Base-by-base conservation (phyloP, 331 rosid genomes). In the Stylosanthes scabra region DNA sequence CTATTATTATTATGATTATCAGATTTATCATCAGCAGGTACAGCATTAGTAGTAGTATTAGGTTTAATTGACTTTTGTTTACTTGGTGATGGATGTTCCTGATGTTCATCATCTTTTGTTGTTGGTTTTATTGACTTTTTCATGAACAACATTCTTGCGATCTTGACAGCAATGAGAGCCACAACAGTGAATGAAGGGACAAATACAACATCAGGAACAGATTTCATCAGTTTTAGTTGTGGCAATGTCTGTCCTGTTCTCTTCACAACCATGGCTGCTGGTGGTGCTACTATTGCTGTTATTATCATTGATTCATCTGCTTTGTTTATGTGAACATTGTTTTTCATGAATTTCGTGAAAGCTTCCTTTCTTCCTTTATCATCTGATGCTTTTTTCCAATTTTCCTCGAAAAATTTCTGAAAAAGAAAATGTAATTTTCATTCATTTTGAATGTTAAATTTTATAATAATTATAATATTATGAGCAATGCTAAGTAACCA, bases 231-330 rank as follows among this genome's bases (percentile, higher is more conserved):
- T 58, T 76, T 81, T 3, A 88, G 72, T 59, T 82, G 92, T n/a
- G 92, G 86, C 11, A 85, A 42, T 11, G 14, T 46, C 74, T 87
- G 85, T 63, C 84, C 92, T 1, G 82, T 73, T 74, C 77, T 87
- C 67, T 91, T 87, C 0, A 75, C 87, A 5, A 58, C 84, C 88
- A 91, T 87, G 37, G 97, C 92, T 16, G 78, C 78, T 1, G 97
- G 86, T 2, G 95, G 97, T 14, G 88, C 82, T 12, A 85, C 59
- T 45, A 91, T 59, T 45, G 86, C 95, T 2, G 88, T 75, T 25
- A 84, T 34, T 66, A 91, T 29, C 82, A 83, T 87, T 3, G 81
- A 12, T 3, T 37, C 25, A 56, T 87, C 92, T 12, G 71, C 64
- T 74, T 82, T 75, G 74, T 74, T 84, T 1, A 72, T 15, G 12